Base-by-base conservation (phyloP, 2,329 filamentous ascomycete genomes). In the Parafenestella ontariensis region DNA sequence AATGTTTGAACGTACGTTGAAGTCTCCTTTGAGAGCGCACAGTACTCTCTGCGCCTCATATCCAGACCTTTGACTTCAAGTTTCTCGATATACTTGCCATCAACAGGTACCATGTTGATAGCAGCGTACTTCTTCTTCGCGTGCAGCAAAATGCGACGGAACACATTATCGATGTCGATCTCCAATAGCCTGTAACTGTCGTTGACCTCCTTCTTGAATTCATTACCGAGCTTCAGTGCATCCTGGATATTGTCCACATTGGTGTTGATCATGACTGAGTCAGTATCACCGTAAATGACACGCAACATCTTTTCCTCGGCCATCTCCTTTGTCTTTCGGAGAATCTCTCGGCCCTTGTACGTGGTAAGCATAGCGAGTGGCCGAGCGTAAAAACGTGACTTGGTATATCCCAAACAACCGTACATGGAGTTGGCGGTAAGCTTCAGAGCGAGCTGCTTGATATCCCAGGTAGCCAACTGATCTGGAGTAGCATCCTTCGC, bases 401-500 rank as follows among this genome's bases (percentile, higher is more conserved):
- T 96, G 11, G 91, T 94, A 75, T 97, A 99, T 65, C 95, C 95
- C 76, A 99, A 81, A 83, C 95, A 99, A 65, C 95, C 95, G 76
- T 99, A 99, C 96, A 99, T 99, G 63, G 94, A 98, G 79, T 99
- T 99, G 71, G 95, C 95, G 39, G 96, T 99, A 47, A 99, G 86
- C 79, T 99, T 99, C 70, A 99, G 79, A 24, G 95, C 96, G 74
- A 96, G 83, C 77, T 99, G 95, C 79, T 96, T 98, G 71, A 97
- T 98, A 64, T 99, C 95, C 93, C 94, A 99, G 0, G 94, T 92
- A 3, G 92, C 90, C 51, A 96, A 85, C 74, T 99, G 85, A 70
- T 98, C 93, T 0, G 88, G 72, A 0, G 92, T 96, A 3, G 94
- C 93, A 53, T 82, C 87, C 74, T 93, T 96, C 75, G 92, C 88